Percentiles rank a stretch among this genome's conserved stretches.
Conservation (phyloP, 345 rosid genomes). For the Trapa incisa region DNA sequence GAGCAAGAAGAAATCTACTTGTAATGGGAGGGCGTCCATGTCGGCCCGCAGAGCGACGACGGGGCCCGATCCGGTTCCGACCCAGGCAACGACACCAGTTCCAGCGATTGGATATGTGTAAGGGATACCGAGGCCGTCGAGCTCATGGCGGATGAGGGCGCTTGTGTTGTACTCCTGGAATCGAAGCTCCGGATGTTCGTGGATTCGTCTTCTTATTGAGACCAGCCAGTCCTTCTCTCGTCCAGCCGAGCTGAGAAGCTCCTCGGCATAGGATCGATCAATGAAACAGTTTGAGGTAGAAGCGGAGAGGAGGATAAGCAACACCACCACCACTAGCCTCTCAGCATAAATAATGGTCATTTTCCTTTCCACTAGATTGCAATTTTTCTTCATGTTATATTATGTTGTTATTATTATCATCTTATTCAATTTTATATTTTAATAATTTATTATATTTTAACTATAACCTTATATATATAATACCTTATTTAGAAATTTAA, state of each 20-base stretch:
- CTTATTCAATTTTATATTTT: too few species aligned
- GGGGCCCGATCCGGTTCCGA: slow-evolving; percentile 62
- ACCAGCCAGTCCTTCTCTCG: slow-evolving; percentile 49
- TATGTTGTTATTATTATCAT: too few species aligned
- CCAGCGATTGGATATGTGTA: slow-evolving; percentile 53
- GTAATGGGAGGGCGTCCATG: slow-evolving; percentile 73
- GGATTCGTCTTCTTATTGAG: slow-evolving; percentile 59
- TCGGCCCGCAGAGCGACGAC: slow-evolving; percentile 81
- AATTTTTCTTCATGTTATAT: too few species aligned
- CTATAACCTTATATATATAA: too few species aligned
- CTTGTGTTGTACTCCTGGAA: slow-evolving; percentile 65
- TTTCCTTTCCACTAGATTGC: too few species aligned
- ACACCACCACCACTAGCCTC: not conserved
- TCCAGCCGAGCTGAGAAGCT: slow-evolving; percentile 31
- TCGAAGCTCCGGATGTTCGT: slow-evolving; percentile 68
- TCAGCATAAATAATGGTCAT: too few species aligned
- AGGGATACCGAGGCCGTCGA: slow-evolving; percentile 40
- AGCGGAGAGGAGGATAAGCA: not conserved
- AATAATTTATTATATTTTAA: too few species aligned
- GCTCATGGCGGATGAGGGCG: slow-evolving; percentile 54
- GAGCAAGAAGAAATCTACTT: slow-evolving; percentile 14
- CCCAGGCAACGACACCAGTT: slow-evolving; percentile 62
- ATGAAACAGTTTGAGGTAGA: slow-evolving; percentile 6
- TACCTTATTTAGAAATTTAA: too few species aligned
- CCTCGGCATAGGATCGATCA: slow-evolving; percentile 15